Evolutionary conservation across 805 yeast genomes (phyloP), one percentile per base, ranked within the genome.

Genomic region (Wickerhamiella sorbophila): DNA sequence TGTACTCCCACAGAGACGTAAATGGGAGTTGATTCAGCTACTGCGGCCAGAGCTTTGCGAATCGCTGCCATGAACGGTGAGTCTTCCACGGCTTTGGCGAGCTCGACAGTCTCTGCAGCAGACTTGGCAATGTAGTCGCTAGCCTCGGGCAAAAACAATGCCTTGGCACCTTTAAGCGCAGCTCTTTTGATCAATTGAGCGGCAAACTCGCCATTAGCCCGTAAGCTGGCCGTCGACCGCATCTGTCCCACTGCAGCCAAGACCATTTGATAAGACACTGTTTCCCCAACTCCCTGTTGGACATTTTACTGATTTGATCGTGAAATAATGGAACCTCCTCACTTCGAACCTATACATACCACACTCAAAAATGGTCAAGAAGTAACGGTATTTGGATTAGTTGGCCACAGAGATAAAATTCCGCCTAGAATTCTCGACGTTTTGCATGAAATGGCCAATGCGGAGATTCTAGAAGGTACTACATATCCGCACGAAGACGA

Each of bases 111-210:
- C 50, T 84, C 87, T 1, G 52, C 57, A 1, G 87, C 78, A 53
- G 74, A 74, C 40, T 74, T 66, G 4, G 94, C 78, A 32, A 88
- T 69, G 57, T 85, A 88, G 57, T 88, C 97, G 4, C 91, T 71
- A 0, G 97, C 97, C 58, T 88, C 98, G 1, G 97, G 97, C 36
- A 88, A 69, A 54, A 91, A 85, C 4, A 91, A 64, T 3, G 84
- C 74, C 47, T 70, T 66, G 12, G 80, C 86, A 3, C 78, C 71
- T 14, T 67, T 56, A 2, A 60, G 61, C 0, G 79, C 70, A 0
- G 97, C 94, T 40, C 66, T 60, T n/a, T 62, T 56, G 15, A 88
- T 75, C 31, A 87, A 64, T 24, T 64, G 64, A 10, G 71, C 67
- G 0, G 78, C 93, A 1, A 67, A 61, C 6, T 62, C 51, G 4